Percentiles rank a stretch among this genome's conserved stretches.
Conservation (phyloP, 495 filamentous ascomycete genomes). For the Recurvomyces mirabilis region DNA sequence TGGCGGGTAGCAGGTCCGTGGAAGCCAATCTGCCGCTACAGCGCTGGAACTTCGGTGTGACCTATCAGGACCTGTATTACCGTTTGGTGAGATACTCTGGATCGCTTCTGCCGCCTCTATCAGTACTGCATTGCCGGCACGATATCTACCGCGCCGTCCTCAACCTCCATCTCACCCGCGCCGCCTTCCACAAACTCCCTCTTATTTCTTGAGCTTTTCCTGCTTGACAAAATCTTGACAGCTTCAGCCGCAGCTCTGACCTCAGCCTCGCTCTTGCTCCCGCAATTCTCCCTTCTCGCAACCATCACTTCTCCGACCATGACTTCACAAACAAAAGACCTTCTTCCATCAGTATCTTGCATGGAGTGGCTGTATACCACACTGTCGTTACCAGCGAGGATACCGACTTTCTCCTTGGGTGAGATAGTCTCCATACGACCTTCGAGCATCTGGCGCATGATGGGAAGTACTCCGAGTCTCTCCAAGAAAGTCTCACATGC, state of each 20-base stretch:
- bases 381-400: constrained; percentile 38
- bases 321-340: constrained; percentile 39
- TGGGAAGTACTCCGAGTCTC: constrained; percentile 51
- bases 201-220: too few species aligned
- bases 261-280: constrained; percentile 44
- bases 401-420: constrained; percentile 61
- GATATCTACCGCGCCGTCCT: too few species aligned
- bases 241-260: constrained; percentile 41
- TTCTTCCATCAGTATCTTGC: constrained; percentile 18
- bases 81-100: too few species aligned
- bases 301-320: constrained; percentile 39
- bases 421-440: constrained; percentile 54
- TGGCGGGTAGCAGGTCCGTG: too few species aligned
- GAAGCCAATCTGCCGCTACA: too few species aligned
- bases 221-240: too few species aligned
- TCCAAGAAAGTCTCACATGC: constrained; percentile 49
- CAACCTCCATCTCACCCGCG: too few species aligned
- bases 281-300: constrained; percentile 36
- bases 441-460: constrained; percentile 47
- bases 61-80: too few species aligned
- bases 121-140: too few species aligned
- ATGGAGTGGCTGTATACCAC: constrained; percentile 36
- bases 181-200: too few species aligned
- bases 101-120: too few species aligned
- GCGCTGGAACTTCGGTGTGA: too few species aligned